Evolutionary conservation across 352 stramenopile species (phyloP).

Genomic region (Pythium monospermum): DNA sequence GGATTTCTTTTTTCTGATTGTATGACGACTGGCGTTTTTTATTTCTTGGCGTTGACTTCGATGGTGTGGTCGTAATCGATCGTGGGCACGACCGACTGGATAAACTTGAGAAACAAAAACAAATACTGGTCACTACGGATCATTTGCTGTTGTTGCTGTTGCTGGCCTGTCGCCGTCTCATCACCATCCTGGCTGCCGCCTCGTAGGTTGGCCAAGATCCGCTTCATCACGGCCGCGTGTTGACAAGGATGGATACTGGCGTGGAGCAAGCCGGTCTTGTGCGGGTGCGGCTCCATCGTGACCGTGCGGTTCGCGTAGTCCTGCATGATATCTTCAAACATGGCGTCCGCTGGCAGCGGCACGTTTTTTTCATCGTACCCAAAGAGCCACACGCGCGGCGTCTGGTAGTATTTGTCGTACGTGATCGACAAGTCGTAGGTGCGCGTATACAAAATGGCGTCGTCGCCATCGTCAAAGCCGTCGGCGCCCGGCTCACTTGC

Average conservation of each 20-base stretch:
- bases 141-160: conserved; percentile 26
- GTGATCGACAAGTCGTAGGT: conserved; percentile 99
- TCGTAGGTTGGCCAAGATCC: conserved; percentile 94
- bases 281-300: conserved; percentile 97
- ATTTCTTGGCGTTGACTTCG: conserved; percentile 93
- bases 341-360: conserved; percentile 88
- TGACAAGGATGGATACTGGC: conserved; percentile 98
- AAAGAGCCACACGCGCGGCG: conserved; percentile 97
- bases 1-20: too few species aligned
- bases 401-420: conserved; percentile 99
- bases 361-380: conserved; percentile 91
- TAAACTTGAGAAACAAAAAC: conserved; percentile 99
- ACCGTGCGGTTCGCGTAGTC: conserved; percentile 99
- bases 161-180: too few species aligned
- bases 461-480: conserved; percentile 87
- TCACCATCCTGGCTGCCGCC: too few species aligned
- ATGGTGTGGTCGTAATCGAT: conserved; percentile 99
- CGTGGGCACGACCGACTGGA: conserved; percentile 97
- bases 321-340: conserved; percentile 99
- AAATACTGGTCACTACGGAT: conserved; percentile 96
- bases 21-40: too few species aligned
- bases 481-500: conserved; percentile 64
- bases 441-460: conserved; percentile 91
- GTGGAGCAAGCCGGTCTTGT: conserved; percentile 85
- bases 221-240: conserved; percentile 98